Conservation (phyloP, 2,329 filamentous ascomycete genomes). For the Penicillium paneum region DNA sequence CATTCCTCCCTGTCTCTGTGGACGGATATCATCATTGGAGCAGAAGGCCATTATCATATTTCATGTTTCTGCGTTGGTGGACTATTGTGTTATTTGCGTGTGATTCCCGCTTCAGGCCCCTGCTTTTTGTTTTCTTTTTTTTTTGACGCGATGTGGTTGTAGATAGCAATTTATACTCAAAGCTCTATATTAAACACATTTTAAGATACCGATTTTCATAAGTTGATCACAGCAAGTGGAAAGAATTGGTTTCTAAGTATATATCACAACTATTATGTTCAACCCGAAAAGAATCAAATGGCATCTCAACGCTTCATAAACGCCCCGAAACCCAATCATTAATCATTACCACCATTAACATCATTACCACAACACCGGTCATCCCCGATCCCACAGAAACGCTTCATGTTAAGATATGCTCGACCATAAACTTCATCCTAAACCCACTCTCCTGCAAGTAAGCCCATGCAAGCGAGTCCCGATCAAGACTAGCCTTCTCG, state of each 20-base stretch:
- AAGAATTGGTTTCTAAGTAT: background rate
- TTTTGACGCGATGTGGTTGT: slow-evolving; percentile 3
- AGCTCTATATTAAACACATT: background rate
- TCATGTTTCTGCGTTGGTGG: slow-evolving; percentile 11
- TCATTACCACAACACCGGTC: background rate
- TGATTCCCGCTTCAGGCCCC: slow-evolving; percentile 11
- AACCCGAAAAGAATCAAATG: background rate
- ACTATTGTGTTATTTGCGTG: slow-evolving; percentile 5
- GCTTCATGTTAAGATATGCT: slow-evolving; percentile 27
- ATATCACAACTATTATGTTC: background rate
- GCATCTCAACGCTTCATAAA: background rate
- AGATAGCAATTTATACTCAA: slow-evolving; percentile 9
- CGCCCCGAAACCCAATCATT: background rate
- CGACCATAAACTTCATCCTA: slow-evolving; percentile 37
- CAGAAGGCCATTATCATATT: background rate
- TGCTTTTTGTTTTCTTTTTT: background rate
- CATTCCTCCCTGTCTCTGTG: background rate
- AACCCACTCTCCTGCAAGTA: slow-evolving; percentile 44
- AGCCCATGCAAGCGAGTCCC: slow-evolving; percentile 36
- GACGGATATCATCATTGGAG: background rate
- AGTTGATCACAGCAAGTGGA: background rate
- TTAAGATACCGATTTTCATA: background rate
- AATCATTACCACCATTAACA: slow-evolving; percentile 9
- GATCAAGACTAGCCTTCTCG: slow-evolving; percentile 35
- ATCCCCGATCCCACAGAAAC: background rate